These are phyloP conservation scores for Sanghuangporus sanghuang DNA, from an alignment of 1,284 basidiomycete genomes.

Conservation along the genomic window DNA sequence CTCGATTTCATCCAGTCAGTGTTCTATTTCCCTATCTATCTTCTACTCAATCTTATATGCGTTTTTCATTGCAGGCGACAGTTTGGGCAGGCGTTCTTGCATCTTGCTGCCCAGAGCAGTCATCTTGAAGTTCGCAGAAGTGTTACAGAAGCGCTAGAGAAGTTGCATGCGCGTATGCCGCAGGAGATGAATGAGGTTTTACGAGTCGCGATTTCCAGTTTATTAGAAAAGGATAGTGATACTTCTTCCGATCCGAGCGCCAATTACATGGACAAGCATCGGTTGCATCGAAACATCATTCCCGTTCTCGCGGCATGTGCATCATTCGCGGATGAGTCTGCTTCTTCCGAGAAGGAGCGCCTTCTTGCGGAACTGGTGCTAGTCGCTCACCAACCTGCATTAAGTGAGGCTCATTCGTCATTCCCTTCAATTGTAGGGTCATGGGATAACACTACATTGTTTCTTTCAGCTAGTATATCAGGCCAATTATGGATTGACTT, in stretches of 20 bases:
- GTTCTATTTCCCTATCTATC: background rate
- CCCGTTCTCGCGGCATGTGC: conserved; percentile 46
- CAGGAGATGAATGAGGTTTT: conserved; percentile 48
- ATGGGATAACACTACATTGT: background rate
- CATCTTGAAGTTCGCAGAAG: conserved; percentile 48
- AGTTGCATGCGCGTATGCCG: conserved; percentile 30
- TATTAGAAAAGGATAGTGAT: background rate
- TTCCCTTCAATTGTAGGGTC: background rate
- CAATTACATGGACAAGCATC: conserved; percentile 15
- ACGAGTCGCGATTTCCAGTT: conserved; percentile 45
- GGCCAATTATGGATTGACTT: conserved; percentile 81
- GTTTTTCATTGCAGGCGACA: conserved; percentile 38
- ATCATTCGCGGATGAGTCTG: conserved; percentile 37
- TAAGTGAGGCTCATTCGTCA: conserved; percentile 39
- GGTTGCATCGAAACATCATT: conserved; percentile 33
- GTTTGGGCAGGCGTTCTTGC: conserved; percentile 61
- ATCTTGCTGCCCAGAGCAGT: conserved; percentile 59
- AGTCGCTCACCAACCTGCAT: conserved; percentile 68
- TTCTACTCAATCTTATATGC: conserved; percentile 7
- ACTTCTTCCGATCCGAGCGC: background rate
- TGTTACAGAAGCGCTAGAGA: conserved; percentile 40
- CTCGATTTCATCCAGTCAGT: conserved; percentile 55
- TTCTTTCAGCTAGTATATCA: conserved; percentile 36
- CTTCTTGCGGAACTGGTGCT: conserved; percentile 56
- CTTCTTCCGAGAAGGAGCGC: conserved; percentile 34